phyloP scores from a whole-genome alignment of 306 rosid species.

The Inga laurina region DNA sequence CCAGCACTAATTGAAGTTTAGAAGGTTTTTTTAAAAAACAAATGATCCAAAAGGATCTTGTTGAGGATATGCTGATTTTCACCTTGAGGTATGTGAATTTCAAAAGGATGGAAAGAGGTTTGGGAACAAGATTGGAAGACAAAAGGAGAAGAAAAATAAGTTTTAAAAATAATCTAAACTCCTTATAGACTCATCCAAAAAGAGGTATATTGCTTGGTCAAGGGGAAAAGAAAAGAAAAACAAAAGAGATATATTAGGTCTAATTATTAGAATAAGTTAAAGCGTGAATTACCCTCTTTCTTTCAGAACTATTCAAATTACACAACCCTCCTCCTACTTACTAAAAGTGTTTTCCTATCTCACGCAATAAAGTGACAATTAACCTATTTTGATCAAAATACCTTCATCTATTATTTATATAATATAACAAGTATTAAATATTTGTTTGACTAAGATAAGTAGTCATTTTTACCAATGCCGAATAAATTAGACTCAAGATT shows the following conservation, averaged over 20 bases:
- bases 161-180: neutral
- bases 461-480: neutral
- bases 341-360: neutral
- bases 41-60: neutral
- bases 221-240: neutral
- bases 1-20: neutral
- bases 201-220: neutral
- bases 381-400: neutral
- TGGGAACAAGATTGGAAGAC: neutral
- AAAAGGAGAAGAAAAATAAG: neutral
- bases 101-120: neutral
- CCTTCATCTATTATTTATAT: neutral
- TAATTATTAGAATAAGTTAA: neutral
- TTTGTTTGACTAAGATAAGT: neutral
- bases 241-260: neutral
- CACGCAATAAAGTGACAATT: neutral
- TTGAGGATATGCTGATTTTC: neutral
- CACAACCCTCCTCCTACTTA: neutral
- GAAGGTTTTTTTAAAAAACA: neutral
- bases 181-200: neutral
- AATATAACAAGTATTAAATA: neutral
- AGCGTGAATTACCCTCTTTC: neutral
- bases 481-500: neutral
- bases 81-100: neutral
- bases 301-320: neutral